phyloP scores from a whole-genome alignment of 345 rosid genomes.

The Toxicodendron radicans region DNA sequence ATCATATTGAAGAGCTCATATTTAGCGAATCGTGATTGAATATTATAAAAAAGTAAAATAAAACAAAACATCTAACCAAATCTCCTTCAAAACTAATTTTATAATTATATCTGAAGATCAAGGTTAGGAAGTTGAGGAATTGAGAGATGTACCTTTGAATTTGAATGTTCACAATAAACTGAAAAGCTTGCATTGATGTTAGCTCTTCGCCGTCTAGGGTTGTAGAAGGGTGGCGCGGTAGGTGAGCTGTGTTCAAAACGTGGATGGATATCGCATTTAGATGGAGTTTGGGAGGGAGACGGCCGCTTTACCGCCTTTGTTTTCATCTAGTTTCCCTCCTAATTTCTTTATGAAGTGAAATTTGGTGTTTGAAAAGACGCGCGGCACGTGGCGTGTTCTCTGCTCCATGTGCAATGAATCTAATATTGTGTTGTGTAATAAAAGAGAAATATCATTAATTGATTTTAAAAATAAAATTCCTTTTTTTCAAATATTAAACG shows the following conservation, averaged over 20 bases:
- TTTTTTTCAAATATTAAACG: no score
- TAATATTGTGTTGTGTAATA: background rate
- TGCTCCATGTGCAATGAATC: background rate
- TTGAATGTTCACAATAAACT: background rate
- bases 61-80: background rate
- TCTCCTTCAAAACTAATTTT: background rate
- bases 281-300: background rate
- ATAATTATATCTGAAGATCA: background rate
- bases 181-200: no score
- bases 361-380: slow-evolving; percentile 4
- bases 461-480: no score
- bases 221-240: no score
- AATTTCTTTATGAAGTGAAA: background rate
- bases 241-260: no score
- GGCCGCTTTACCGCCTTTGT: slow-evolving; percentile 27
- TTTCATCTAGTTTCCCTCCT: slow-evolving; percentile 25
- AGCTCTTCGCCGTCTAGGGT: no score
- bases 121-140: background rate
- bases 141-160: slow-evolving; percentile 4
- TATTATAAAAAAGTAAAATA: no score
- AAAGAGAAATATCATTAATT: no score
- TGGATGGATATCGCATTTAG: no score
- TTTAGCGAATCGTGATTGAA: no score
- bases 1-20: no score
- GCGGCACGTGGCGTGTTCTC: slow-evolving; percentile 5